Conservation (phyloP, 2,329 filamentous ascomycete genomes). For the Botrytis tulipae region DNA sequence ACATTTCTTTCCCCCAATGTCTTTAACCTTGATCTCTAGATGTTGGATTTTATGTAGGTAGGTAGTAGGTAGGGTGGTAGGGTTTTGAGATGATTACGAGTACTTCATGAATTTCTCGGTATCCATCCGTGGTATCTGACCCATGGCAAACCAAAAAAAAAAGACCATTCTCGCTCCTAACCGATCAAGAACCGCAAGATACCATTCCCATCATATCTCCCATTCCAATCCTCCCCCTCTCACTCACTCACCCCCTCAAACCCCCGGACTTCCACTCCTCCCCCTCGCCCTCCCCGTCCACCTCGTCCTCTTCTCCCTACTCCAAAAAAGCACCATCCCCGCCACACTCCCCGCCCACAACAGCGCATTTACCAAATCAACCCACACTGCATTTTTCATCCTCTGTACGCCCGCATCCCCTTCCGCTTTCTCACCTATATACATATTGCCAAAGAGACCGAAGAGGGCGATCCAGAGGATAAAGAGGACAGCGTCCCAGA, state of each 20-base stretch:
- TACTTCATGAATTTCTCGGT: not conserved
- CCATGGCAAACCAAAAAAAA: not conserved
- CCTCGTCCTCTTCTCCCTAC: constrained; percentile 49
- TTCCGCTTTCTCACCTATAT: constrained; percentile 66
- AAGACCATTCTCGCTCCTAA: no score
- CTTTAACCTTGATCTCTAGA: not conserved
- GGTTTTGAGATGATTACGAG: not conserved
- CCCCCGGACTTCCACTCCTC: constrained; percentile 15
- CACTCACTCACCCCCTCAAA: not conserved
- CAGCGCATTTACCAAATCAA: constrained; percentile 71
- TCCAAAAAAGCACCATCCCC: constrained; percentile 58
- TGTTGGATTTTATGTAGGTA: not conserved
- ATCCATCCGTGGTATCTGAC: not conserved
- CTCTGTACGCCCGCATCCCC: constrained; percentile 62
- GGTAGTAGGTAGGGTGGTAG: not conserved
- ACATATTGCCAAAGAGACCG: constrained; percentile 78
- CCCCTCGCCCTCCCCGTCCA: constrained; percentile 44
- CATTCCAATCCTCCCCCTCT: no score
- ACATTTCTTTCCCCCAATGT: not conserved
- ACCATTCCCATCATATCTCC: not conserved
- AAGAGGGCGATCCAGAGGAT: constrained; percentile 81
- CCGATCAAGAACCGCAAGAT: not conserved
- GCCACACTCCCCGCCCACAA: constrained; percentile 70
- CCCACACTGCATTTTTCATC: constrained; percentile 87
- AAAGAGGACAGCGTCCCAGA: constrained; percentile 70